Conservation (phyloP, 208 protist genomes). For the Trypanosoma boissoni region DNA sequence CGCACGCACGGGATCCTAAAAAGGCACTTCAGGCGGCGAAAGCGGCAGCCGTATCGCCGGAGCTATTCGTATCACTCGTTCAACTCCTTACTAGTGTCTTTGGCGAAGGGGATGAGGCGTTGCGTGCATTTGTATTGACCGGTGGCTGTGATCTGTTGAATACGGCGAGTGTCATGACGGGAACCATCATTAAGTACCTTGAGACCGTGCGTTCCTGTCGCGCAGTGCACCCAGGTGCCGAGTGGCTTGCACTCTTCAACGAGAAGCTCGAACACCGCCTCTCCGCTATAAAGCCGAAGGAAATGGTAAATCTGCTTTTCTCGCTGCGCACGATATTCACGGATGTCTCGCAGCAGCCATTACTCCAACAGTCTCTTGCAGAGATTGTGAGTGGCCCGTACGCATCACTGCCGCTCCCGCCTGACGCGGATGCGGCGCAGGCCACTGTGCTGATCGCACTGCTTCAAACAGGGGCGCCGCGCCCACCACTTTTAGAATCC, state of each 20-base stretch:
- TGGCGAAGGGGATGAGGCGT: slow-evolving; percentile 33
- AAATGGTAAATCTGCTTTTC: slow-evolving; percentile 58
- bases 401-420: slow-evolving; percentile 18
- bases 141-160: slow-evolving; percentile 53
- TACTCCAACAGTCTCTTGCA: slow-evolving; percentile 53
- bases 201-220: slow-evolving; percentile 42
- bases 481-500: slow-evolving; percentile 47
- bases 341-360: slow-evolving; percentile 48
- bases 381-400: slow-evolving; percentile 36
- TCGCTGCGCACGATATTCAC: slow-evolving; percentile 59
- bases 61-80: slow-evolving; percentile 70
- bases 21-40: slow-evolving; percentile 68
- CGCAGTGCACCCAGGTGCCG: slow-evolving; percentile 26
- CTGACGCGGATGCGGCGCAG: slow-evolving; percentile 49
- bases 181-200: slow-evolving; percentile 56
- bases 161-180: slow-evolving; percentile 11
- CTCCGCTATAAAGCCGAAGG: slow-evolving; percentile 15
- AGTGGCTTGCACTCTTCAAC: slow-evolving; percentile 63
- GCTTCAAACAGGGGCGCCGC: slow-evolving; percentile 64
- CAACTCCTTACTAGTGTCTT: slow-evolving; percentile 60
- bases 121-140: slow-evolving; percentile 43
- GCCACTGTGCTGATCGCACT: slow-evolving; percentile 66
- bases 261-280: slow-evolving; percentile 21
- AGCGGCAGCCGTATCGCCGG: slow-evolving; percentile 49
- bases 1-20: slow-evolving; percentile 26